Base-by-base conservation (phyloP, 2,329 filamentous ascomycete species). In the Aureobasidium vineae region DNA sequence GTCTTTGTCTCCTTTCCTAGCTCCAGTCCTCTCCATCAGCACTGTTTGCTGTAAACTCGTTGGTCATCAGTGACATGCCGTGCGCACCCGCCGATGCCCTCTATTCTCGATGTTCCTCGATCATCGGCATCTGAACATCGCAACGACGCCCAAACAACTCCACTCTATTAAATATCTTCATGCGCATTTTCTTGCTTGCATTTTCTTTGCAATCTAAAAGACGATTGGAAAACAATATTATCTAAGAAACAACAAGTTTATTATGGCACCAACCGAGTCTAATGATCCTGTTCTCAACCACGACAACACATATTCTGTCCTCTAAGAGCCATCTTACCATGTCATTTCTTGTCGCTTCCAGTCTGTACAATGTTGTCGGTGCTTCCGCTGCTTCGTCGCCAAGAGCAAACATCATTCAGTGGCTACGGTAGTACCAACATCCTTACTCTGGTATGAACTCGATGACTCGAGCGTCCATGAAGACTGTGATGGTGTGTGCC, bases 21-120 rank as follows among this genome's bases (percentile, higher is more conserved):
- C 33, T 36, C 33, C 13, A 10, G 33, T 45, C 11, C 26, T 16
- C 43, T 45, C 40, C 16, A 45, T 45, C 38, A 41, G 8, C 40
- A 36, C 33, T 36, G 33, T 36, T 36, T 43, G 43, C 26, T 45
- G 16, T 26, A 15, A 45, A 21, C 15, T 59, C 38, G 7, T 33
- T 59, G 54, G 11, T 19, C 16, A 6, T 38, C 38, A 38, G 28
- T 59, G 40, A 52, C 47, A 52, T 52, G 54, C 54, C 54, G 54
- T 21, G 54, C 40, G 2, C 54, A 21, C 5, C 54, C 54, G 54
- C 23, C 54, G 26, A 45, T 45, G 54, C 54, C 54, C 54, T 59
- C 54, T 11, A 33, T 59, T 45, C 16, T 45, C 40, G 23, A 59
- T 59, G 23, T 31, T 26, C 21, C 11, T 59, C 54, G 40, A 28